Evolutionary conservation across 441 rosid genomes (phyloP), one percentile per base, ranked within the genome.

Genomic region (Metrosideros polymorpha): DNA sequence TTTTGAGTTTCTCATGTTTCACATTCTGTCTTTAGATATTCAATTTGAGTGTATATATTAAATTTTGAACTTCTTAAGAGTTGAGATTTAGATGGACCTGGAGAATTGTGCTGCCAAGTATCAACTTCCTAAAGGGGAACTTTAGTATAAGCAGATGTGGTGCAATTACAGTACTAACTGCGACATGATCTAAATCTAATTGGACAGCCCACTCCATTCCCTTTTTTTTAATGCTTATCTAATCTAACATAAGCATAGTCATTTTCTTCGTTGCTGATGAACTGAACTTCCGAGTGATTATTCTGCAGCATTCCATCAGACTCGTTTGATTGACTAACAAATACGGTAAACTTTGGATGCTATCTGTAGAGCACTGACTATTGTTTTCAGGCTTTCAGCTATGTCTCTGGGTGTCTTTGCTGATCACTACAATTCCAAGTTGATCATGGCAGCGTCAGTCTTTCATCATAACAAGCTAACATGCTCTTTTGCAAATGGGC

Each of bases 101-200:
- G 85, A 89, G 84, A 89, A 76, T 79, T 57, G 84, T 82, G 75
- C 57, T n/a, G 59, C 90, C 24, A 59, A 86, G 87, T 87, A 83
- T 51, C 61, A 87, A 89, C 55, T 85, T 55, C 59, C 42, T 83
- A 84, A 86, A 88, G 82, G 86, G 87, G 84, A 59, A 83, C 53
- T 85, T 79, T 84, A 83, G 85, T 54, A 22, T 83, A 83, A 85
- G 83, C 90, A 89, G 91, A 93, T 91, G 43, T 85, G 82, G 79
- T 84, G 82, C 61, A 88, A 56, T 85, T 84, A 87, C 90, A 88
- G 88, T 54, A 89, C 87, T 89, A 83, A 87, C 86, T 47, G 83
- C 52, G 82, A 82, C 45, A 84, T 57, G 71, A 75, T 83, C 83
- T 86, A 88, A 86, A 85, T 59, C 45, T 66, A 35, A 66, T 71